Evolutionary conservation across 768 basidiomycete species (phyloP).

Genomic region (Calvatia gigantea): DNA sequence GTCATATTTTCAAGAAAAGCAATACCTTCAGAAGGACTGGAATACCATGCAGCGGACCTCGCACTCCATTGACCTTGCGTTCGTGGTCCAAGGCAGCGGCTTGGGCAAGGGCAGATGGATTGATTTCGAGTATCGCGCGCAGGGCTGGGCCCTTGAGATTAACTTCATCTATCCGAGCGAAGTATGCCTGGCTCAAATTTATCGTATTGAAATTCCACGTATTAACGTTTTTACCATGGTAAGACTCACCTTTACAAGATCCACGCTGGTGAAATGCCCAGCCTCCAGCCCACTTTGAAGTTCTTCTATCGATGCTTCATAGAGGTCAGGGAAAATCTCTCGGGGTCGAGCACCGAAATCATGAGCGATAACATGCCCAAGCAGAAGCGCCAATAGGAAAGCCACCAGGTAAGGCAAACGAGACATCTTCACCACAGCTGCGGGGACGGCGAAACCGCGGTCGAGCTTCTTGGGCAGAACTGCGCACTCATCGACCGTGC

Average conservation of each 20-base stretch:
- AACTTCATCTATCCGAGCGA: conserved; percentile 67
- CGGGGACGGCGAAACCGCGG: neutral
- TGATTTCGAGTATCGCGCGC: conserved; percentile 57
- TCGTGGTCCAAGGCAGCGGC: conserved; percentile 50
- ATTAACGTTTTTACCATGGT: neutral
- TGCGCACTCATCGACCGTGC: neutral
- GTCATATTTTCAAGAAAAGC: neutral
- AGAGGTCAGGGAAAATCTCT: conserved; percentile 45
- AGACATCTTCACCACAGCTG: neutral
- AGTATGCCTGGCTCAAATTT: conserved; percentile 46
- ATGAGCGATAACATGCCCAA: neutral
- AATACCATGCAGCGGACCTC: conserved; percentile 52
- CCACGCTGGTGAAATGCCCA: conserved; percentile 52
- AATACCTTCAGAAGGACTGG: conserved; percentile 47
- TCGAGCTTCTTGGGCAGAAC: neutral
- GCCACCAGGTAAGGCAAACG: neutral
- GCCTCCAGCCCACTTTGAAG: conserved; percentile 49
- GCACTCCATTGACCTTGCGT: conserved; percentile 36
- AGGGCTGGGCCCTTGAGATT: conserved; percentile 55
- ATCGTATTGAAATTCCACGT: neutral
- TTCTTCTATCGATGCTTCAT: conserved; percentile 55
- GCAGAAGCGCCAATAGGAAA: neutral
- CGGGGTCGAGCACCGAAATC: neutral
- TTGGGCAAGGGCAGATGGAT: conserved; percentile 46
- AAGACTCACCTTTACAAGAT: conserved; percentile 52